phyloP scores from a whole-genome alignment of 345 rosid genomes.

The Mallotus nudiflorus region DNA sequence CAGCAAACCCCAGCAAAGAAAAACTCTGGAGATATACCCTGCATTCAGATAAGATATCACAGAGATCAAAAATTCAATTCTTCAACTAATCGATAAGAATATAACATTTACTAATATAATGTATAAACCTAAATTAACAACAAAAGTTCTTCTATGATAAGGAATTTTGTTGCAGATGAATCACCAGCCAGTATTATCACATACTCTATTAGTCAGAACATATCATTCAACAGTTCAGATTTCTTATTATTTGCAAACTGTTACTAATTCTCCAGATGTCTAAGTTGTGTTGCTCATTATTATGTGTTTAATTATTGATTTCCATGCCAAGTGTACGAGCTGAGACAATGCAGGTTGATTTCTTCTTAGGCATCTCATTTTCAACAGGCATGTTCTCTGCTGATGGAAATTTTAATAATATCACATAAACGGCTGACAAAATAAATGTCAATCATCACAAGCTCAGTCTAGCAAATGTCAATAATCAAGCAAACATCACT shows the following conservation, averaged over 20 bases:
- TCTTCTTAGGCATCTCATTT: not conserved
- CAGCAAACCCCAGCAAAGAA: constrained; percentile 95
- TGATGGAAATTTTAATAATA: no score
- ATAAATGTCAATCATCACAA: not conserved
- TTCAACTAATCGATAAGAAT: no score
- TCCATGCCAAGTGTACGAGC: not conserved
- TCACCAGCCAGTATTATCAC: not conserved
- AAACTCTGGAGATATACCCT: constrained; percentile 84
- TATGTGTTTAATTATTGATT: no score
- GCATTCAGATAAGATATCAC: constrained; percentile 15
- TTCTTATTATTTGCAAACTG: no score
- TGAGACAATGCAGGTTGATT: no score
- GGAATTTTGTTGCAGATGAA: not conserved
- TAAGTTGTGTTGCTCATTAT: no score
- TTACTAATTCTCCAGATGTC: no score
- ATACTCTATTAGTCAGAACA: not conserved
- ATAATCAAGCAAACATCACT: no score
- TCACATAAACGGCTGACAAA: not conserved
- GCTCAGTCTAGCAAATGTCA: no score
- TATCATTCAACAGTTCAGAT: not conserved
- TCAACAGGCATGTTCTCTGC: not conserved
- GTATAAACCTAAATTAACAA: not conserved
- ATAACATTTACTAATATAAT: not conserved
- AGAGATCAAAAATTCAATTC: not conserved
- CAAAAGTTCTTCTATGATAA: not conserved